Conservation (phyloP, 179 eudicot species). For the Vitellaria paradoxa region DNA sequence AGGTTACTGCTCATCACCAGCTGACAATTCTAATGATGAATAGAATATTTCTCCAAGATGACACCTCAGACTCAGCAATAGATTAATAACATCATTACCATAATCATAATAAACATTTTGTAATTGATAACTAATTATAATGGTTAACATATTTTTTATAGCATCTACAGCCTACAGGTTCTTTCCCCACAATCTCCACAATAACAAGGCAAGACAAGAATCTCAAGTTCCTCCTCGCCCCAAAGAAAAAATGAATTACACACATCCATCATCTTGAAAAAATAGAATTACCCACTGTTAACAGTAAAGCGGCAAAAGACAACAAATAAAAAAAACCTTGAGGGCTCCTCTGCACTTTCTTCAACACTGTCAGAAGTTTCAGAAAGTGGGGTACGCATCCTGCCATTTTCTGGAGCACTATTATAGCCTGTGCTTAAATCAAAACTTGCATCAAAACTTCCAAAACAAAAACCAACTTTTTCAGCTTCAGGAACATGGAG, state of each 20-base stretch:
- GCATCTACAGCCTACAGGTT: neutral
- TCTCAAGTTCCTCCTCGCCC: neutral
- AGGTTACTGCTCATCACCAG: neutral
- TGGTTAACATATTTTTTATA: neutral
- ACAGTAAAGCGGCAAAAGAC: neutral
- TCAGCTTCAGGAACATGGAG: slow-evolving; percentile 84
- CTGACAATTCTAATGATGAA: neutral
- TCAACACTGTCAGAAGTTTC: slow-evolving; percentile 50
- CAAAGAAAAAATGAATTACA: neutral
- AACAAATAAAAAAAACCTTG: slow-evolving; percentile 41
- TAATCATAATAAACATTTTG: neutral
- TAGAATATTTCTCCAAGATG: neutral
- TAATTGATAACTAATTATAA: neutral
- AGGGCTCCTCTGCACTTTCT: slow-evolving; percentile 35
- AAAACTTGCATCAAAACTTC: slow-evolving; percentile 76
- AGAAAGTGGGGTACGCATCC: slow-evolving; percentile 33
- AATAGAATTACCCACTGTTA: neutral
- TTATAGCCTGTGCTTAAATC: slow-evolving; percentile 27
- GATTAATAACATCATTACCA: neutral
- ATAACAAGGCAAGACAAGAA: neutral
- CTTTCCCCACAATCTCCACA: neutral
- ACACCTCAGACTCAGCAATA: neutral
- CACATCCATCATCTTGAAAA: neutral
- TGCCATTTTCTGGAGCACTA: slow-evolving; percentile 36
- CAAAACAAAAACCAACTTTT: slow-evolving; percentile 72